Base-by-base conservation (phyloP, 495 filamentous ascomycete species). In the Xylaria sp. region DNA sequence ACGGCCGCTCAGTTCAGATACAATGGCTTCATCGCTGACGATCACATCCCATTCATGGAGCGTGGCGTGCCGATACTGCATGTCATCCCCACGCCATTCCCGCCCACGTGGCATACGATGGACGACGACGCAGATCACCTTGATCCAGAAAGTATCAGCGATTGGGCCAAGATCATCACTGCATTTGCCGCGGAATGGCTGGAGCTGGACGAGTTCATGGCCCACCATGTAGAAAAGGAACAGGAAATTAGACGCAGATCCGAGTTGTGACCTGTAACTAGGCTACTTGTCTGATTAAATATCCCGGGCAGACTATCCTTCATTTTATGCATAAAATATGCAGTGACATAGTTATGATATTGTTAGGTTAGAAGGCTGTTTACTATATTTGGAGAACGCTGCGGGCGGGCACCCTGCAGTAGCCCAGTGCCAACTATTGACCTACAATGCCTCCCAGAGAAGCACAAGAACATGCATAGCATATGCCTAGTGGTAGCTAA, bases 121-220 rank as follows among this genome's bases (percentile, higher is more conserved):
- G 80, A 90, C 0, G 95, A 98, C 76, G 90, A 97, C 77, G 95
- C 88, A 1, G 89, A 90, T 73, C 92, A 97, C 81, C 76, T 98
- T 72, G 92, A 98, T 80, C 79, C 90, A 67, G 81, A 86, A 6
- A 94, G 93, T 0, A 88, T 95, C 15, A 88, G 90, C 76, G 95
- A 98, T 74, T 98, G 95, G 95, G 88, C 91, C 64, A 85, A 87
- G 75, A 86, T 98, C 21, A 79, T 92, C 33, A 89, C 92, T 7
- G 93, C 89, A 1, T 97, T 97, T 83, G 87, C 89, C 48, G 88
- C 91, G 1, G 95, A 97, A 80, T 97, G 93, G 92, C 86, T 98
- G 88, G 95, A 85, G 48, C 35, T 78, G 5, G 72, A 72, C 67
- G 70, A 41, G 37, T 78, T 77, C 40, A 65, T 71, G 17, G 50